Conservation (phyloP, 1,284 basidiomycete genomes). For the Trichosporon ovoides region DNA sequence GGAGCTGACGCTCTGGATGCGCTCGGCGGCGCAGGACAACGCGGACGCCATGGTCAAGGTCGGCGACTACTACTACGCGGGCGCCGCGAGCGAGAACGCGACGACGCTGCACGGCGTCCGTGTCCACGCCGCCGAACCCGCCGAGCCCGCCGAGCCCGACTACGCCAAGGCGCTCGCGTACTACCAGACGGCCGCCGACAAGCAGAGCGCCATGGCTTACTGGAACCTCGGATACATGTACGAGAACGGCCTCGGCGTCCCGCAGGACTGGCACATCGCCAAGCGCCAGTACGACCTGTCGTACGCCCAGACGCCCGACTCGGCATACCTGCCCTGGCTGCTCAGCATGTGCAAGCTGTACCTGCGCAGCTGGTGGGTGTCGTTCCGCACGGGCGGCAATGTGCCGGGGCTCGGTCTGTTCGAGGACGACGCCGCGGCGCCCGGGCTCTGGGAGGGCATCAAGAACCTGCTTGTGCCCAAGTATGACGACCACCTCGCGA, state of each 20-base stretch:
- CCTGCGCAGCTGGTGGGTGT: slow-evolving; percentile 48
- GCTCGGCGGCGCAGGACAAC: slow-evolving; percentile 88
- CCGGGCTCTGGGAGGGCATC: slow-evolving; percentile 30
- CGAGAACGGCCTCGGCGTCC: slow-evolving; percentile 88
- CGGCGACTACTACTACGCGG: slow-evolving; percentile 76
- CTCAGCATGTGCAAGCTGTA: slow-evolving; percentile 80
- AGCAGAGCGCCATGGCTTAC: slow-evolving; percentile 85
- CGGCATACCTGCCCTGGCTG: slow-evolving; percentile 77
- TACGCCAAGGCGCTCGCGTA: slow-evolving; percentile 85
- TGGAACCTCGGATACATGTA: slow-evolving; percentile 99
- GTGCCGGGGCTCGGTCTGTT: slow-evolving; percentile 41
- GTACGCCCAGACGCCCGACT: slow-evolving; percentile 64
- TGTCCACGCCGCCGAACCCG: slow-evolving; percentile 27
- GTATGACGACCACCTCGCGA: slow-evolving; percentile 14
- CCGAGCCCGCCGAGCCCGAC: slow-evolving; percentile 48
- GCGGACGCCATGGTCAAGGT: slow-evolving; percentile 95
- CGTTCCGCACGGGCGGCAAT: slow-evolving; percentile 37
- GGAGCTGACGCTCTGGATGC: slow-evolving; percentile 86
- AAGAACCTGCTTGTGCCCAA: slow-evolving; percentile 29
- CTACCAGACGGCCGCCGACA: slow-evolving; percentile 86
- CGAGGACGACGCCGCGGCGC: slow-evolving; percentile 23
- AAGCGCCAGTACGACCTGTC: slow-evolving; percentile 94
- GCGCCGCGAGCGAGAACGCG: slow-evolving; percentile 10
- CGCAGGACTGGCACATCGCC: slow-evolving; percentile 90
- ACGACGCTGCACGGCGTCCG: slow-evolving; percentile 6